Evolutionary conservation across 768 basidiomycete genomes (phyloP).

Genomic region (Lenzites betulinus): DNA sequence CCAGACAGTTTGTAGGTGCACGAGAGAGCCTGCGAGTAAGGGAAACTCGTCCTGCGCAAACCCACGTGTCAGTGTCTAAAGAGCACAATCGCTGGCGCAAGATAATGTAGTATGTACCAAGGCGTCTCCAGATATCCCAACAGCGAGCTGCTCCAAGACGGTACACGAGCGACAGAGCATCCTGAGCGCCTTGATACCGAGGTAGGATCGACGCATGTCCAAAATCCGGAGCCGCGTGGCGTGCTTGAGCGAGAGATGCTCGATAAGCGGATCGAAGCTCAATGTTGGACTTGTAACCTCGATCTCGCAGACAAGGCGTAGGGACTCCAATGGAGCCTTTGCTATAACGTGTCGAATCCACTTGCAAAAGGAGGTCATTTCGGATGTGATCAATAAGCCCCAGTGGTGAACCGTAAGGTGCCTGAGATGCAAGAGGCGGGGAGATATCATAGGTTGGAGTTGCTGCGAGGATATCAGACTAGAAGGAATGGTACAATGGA

Average conservation of each 20-base stretch:
- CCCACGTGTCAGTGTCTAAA: no score
- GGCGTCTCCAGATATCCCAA: conserved; percentile 34
- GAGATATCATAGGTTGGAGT: conserved; percentile 25
- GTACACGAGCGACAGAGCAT: conserved; percentile 35
- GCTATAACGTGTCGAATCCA: conserved; percentile 44
- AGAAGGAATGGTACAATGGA: neutral
- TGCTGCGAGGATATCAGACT: conserved; percentile 35
- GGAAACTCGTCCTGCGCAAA: neutral
- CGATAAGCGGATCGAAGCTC: conserved; percentile 39
- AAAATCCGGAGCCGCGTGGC: conserved; percentile 35
- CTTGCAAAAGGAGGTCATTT: conserved; percentile 38
- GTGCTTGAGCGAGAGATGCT: conserved; percentile 42
- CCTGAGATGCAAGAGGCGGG: conserved; percentile 32
- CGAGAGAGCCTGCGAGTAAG: neutral
- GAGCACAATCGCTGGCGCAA: no score
- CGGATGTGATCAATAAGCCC: conserved; percentile 20
- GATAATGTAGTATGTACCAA: no score
- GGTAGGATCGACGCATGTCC: conserved; percentile 32
- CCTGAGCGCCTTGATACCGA: conserved; percentile 33
- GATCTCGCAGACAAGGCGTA: conserved; percentile 35
- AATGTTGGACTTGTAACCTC: conserved; percentile 28
- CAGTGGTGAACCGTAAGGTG: conserved; percentile 35
- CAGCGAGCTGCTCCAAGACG: conserved; percentile 39
- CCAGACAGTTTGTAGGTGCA: neutral
- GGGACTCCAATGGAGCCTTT: conserved; percentile 36